Evolutionary conservation across 306 rosid species (phyloP), one percentile per base, ranked within the genome.

Genomic region (Argentina anserina): DNA sequence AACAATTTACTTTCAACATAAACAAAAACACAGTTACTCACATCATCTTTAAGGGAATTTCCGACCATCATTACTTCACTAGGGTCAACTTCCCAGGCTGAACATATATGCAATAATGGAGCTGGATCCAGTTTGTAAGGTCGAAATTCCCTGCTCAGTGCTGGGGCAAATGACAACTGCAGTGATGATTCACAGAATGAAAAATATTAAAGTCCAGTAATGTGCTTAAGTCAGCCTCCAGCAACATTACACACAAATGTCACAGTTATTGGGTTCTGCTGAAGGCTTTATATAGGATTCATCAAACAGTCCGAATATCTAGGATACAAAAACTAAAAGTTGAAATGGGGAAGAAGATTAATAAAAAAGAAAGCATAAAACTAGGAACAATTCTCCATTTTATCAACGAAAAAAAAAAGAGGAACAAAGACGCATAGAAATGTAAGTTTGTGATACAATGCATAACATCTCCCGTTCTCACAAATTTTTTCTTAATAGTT

Each of bases 41-140:
- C 98, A 70, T 94, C 97, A 79, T 94, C 97, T 84, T 86, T 88
- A 61, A 94, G 98, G 77, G 96, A 91, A 76, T 94, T 97, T 28
- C 98, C 98, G 1, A 94, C 68, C 98, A 94, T 94, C 63, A 91
- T 88, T 31, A 94, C 96, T 89, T 94, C 96, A 81, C 71, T 76
- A 39, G 98, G 98, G 72, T 79, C 82, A 65, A 94, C 87, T 36
- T 84, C 90, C 98, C 98, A 91, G 66, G 85, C 83, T 29, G 97
- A 86, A 81, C 97, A 94, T 58, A 94, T 91, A 77, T 91, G 98
- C 52, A 91, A 82, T 2, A 91, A 78, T 5, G 98, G 97, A 67
- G 91, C 90, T 2, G 98, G 98, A 76, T 91, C 91, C 0, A 97
- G 98, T 84, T 91, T 94, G 74, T 77, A 94, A 43, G 97, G 94